Percentiles rank a stretch among this genome's conserved stretches.
Conservation (phyloP, 805 yeast species). For the Candida schatavii region DNA sequence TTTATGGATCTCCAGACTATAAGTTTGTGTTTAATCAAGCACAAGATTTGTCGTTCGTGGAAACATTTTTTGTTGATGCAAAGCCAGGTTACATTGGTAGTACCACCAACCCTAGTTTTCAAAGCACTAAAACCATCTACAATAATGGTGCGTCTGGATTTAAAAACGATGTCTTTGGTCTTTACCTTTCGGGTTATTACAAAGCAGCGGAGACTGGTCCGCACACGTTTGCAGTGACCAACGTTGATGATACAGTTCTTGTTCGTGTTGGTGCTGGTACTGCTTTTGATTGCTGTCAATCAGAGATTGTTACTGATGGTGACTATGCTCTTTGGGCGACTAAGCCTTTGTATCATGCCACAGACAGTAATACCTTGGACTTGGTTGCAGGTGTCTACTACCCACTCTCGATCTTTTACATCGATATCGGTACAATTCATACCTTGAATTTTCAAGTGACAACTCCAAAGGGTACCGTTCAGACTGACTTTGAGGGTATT, state of each 20-base stretch:
- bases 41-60: background rate
- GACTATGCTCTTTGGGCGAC: background rate
- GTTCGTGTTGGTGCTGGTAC: conserved; percentile 6
- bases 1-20: background rate
- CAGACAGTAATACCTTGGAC: background rate
- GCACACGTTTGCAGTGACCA: background rate
- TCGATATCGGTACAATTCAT: conserved; percentile 6
- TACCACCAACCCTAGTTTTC: background rate
- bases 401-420: background rate
- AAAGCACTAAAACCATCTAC: background rate
- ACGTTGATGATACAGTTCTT: conserved; percentile 5
- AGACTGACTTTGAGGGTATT: background rate
- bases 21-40: background rate
- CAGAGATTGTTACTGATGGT: background rate
- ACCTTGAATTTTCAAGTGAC: conserved; percentile 5
- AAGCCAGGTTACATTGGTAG: background rate
- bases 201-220: background rate
- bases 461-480: background rate
- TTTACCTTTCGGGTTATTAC: conserved; percentile 2
- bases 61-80: background rate
- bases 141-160: background rate
- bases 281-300: conserved; percentile 7
- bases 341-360: background rate
- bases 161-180: background rate
- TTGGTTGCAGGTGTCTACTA: background rate